These are phyloP conservation scores for Xerocomellus chrysenteron DNA, from an alignment of 768 basidiomycete genomes.

Conservation along the genomic window DNA sequence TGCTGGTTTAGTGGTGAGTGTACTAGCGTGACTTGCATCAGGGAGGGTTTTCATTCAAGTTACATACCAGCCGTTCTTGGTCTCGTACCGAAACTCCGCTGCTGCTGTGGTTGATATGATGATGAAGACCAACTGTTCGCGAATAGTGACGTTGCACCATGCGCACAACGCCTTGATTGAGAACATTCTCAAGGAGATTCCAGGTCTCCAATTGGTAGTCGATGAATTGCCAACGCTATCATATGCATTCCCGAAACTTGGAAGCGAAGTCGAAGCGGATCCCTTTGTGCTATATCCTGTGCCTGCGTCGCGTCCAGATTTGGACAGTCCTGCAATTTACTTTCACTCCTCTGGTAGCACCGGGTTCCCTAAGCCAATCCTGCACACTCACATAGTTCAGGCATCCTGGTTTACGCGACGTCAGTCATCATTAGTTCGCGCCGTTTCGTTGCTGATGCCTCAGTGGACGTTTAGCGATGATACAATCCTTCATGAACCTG, in stretches of 20 bases:
- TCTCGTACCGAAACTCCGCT: constrained; percentile 22
- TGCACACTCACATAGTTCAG: constrained; percentile 30
- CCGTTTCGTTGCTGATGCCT: neutral
- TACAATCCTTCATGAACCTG: neutral
- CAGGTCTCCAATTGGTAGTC: neutral
- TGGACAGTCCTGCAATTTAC: constrained; percentile 1
- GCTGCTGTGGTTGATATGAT: constrained; percentile 7
- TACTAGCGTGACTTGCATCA: constrained; percentile 27
- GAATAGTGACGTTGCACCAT: constrained; percentile 10
- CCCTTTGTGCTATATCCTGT: constrained; percentile 10
- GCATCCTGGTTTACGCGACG: constrained; percentile 32
- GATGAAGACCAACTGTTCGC: constrained; percentile 8
- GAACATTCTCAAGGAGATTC: neutral
- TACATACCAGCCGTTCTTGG: constrained; percentile 27
- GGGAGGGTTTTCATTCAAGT: constrained; percentile 19
- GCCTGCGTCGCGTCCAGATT: neutral
- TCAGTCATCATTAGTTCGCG: constrained; percentile 15
- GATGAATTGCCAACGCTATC: constrained; percentile 19
- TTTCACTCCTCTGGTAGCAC: constrained; percentile 38
- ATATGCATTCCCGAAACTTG: constrained; percentile 39
- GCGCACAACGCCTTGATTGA: constrained; percentile 12
- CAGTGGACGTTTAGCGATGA: neutral
- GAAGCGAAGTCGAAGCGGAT: constrained; percentile 24
- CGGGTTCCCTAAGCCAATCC: constrained; percentile 44
- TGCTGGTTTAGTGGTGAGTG: constrained; percentile 31